Conservation (phyloP, 1,284 basidiomycete species). For the Trametes polyzona region DNA sequence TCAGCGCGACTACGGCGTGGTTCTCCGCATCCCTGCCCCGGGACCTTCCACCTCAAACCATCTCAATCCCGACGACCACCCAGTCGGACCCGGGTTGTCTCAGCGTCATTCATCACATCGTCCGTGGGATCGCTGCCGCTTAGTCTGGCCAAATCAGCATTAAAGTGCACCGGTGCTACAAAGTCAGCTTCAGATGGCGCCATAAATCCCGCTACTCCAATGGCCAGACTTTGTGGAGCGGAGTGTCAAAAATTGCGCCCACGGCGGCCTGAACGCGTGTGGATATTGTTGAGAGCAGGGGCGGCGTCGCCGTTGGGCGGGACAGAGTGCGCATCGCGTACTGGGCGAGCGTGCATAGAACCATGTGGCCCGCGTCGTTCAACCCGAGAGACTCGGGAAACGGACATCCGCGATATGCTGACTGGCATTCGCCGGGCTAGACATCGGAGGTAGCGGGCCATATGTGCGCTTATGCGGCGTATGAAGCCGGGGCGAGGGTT, state of each 20-base stretch:
- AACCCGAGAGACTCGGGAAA: not conserved
- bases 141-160: not conserved
- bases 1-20: not conserved
- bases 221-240: not conserved
- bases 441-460: slow-evolving; percentile 7
- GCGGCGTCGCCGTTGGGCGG: not conserved
- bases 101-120: not conserved
- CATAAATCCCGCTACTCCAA: not conserved
- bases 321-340: not conserved
- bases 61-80: too few species aligned
- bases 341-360: not conserved
- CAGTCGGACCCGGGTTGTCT: too few species aligned
- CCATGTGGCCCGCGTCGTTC: not conserved
- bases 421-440: not conserved
- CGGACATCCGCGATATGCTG: not conserved
- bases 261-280: not conserved
- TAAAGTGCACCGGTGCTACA: not conserved
- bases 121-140: not conserved
- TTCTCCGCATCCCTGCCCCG: too few species aligned
- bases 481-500: not conserved
- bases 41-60: too few species aligned
- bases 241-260: not conserved
- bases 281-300: not conserved
- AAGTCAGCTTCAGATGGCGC: not conserved
- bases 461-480: slow-evolving; percentile 4